Conservation (phyloP, 139 green algal genomes). For the Picochlorum sp. region DNA sequence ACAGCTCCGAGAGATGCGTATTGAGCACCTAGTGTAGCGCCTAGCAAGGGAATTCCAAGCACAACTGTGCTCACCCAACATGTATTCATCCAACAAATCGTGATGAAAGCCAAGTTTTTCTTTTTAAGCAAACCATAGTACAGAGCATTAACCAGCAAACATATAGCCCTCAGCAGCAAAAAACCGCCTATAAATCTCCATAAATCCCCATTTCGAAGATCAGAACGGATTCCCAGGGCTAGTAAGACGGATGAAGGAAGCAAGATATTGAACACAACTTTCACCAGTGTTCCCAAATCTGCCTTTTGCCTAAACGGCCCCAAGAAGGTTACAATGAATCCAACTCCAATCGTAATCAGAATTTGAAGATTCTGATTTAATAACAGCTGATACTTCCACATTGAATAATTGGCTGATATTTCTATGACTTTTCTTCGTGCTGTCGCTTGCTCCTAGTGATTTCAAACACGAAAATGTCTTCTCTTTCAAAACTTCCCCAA, state of each 20-base stretch:
- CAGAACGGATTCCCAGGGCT: slow-evolving; percentile 14
- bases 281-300: slow-evolving; percentile 9
- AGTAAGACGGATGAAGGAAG: slow-evolving; percentile 4
- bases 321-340: neutral
- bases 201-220: slow-evolving; percentile 15
- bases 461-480: too few relatives aligned
- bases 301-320: neutral
- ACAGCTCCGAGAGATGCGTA: slow-evolving; percentile 19
- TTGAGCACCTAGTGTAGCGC: slow-evolving; percentile 8
- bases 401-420: neutral
- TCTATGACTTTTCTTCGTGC: too few relatives aligned
- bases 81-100: slow-evolving; percentile 13
- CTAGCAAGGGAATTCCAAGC: slow-evolving; percentile 18
- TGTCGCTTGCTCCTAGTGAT: too few relatives aligned
- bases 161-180: slow-evolving; percentile 7
- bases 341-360: slow-evolving; percentile 10
- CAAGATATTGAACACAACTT: slow-evolving; percentile 13
- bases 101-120: slow-evolving; percentile 10
- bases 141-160: neutral
- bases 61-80: slow-evolving; percentile 30
- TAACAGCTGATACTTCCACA: slow-evolving; percentile 11
- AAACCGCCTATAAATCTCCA: slow-evolving; percentile 31
- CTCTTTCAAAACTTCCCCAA: too few relatives aligned
- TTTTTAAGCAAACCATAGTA: neutral
- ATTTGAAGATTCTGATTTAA: slow-evolving; percentile 18